Base-by-base conservation (phyloP, 768 basidiomycete genomes). In the Dendrothele bispora region DNA sequence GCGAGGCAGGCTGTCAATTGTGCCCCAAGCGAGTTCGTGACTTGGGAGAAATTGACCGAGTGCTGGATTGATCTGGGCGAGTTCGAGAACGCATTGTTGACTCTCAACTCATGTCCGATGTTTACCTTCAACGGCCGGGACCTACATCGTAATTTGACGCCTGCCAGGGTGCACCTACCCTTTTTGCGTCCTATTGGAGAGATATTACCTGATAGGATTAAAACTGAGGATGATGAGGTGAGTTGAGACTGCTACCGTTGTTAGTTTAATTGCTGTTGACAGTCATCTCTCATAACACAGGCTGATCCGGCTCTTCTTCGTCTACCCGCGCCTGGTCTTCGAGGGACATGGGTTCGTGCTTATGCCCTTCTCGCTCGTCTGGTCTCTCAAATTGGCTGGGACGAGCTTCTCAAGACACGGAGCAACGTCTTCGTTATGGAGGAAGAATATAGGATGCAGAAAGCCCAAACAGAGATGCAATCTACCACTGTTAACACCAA, bases 51-150 rank as follows among this genome's bases (percentile, higher is more conserved):
- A 69, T 71, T 98, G 57, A 95, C 95, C 0, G 91, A 98, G 54
- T 70, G 95, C 43, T 97, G 95, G 62, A 94, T 98, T 39, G 95
- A 98, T 51, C 70, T 89, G 37, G 84, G 84, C 22, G 84, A 92
- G 62, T 98, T 79, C 62, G 91, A 97, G 59, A 86, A 88, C 45
- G 93, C 94, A 0, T 73, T 98, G 12, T 74, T 98, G 34, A 97
- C 95, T 1, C 81, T 98, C 40, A 98, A 98, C 62, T 98, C 95
- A n/a, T 98, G 97, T 70, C 95, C 95, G 2, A 98, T 99, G 97
- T 99, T 99, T 70, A 98, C 97, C 7, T 98, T 90, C 71, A 97
- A 97, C 60, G 95, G 97, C 36, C 84, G 95, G 18, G 97, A 99
- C 64, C 75, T 86, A 3, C 97, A 99, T 62, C 82, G 94, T 3